These are phyloP conservation scores for Trichosporon sp. DNA, from an alignment of 1,284 basidiomycete genomes.

Conservation along the genomic window DNA sequence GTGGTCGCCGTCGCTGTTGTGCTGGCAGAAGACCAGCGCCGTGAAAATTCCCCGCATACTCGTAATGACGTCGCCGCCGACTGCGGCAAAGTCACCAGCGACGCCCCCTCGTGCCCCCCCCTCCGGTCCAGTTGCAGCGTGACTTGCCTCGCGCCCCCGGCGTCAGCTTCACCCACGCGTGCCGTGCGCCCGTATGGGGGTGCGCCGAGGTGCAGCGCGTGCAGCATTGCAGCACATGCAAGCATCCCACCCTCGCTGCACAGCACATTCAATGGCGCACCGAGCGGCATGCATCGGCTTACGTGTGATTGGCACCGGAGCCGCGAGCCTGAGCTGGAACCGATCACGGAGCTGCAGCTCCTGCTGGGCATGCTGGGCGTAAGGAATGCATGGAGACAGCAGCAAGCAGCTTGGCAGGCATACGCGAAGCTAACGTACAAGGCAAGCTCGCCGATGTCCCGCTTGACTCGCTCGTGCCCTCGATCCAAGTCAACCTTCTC, in stretches of 20 bases:
- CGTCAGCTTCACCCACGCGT: conserved; percentile 5
- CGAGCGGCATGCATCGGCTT: background rate
- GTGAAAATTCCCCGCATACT: background rate
- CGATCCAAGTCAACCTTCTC: conserved; percentile 60
- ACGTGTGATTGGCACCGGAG: background rate
- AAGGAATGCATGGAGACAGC: no score
- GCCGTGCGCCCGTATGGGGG: no score
- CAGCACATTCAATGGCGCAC: background rate
- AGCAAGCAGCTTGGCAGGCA: no score
- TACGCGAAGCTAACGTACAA: conserved; percentile 22
- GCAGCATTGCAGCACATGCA: background rate
- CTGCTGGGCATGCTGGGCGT: no score
- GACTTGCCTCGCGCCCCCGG: background rate
- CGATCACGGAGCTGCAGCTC: no score
- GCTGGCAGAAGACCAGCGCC: background rate
- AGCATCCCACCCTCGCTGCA: background rate
- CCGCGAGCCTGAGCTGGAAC: no score
- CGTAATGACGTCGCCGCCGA: background rate
- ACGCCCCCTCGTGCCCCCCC: no score
- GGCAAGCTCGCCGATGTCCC: conserved; percentile 45
- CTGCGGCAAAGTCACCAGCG: no score
- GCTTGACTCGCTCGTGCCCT: conserved; percentile 34
- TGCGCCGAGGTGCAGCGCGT: no score
- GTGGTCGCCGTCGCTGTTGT: background rate
- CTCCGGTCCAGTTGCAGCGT: no score